A percentile compares a stretch with the other conserved stretches of the same genome.
Evolutionary conservation across 768 basidiomycete species (phyloP).

Genomic region (Cyclocybe aegerita): DNA sequence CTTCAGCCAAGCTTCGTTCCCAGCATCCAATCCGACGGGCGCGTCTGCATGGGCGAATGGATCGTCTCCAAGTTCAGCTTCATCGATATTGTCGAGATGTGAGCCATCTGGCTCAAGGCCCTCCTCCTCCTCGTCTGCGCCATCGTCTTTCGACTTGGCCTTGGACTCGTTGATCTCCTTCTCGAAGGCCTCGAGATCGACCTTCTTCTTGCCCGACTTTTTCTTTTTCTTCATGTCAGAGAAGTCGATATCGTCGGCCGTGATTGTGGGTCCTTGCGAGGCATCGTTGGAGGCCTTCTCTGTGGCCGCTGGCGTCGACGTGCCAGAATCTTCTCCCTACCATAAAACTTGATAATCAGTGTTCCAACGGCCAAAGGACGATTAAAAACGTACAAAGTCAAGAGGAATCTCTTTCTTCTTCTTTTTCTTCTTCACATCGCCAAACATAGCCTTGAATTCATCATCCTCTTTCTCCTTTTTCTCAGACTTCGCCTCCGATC

Average conservation of each 20-base stretch:
- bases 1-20: slow-evolving; percentile 86
- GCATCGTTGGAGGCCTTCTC: slow-evolving; percentile 33
- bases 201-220: slow-evolving; percentile 85
- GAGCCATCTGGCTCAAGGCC: slow-evolving; percentile 57
- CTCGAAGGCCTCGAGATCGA: slow-evolving; percentile 92
- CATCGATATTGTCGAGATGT: slow-evolving; percentile 69
- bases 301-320: slow-evolving; percentile 49
- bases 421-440: slow-evolving; percentile 89
- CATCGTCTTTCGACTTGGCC: slow-evolving; percentile 45
- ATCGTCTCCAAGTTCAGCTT: slow-evolving; percentile 86
- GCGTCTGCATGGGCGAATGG: slow-evolving; percentile 67
- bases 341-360: slow-evolving; percentile 1
- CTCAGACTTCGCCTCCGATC: slow-evolving; percentile 35
- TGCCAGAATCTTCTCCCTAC: slow-evolving; percentile 66
- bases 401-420: slow-evolving; percentile 91
- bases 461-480: slow-evolving; percentile 63
- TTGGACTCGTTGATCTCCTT: slow-evolving; percentile 82
- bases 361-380: not conserved
- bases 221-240: slow-evolving; percentile 98
- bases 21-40: slow-evolving; percentile 65
- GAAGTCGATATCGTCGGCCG: slow-evolving; percentile 85
- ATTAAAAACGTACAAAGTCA: slow-evolving; percentile 59
- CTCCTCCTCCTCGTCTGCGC: slow-evolving; percentile 56
- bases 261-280: slow-evolving; percentile 39
- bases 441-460: slow-evolving; percentile 82